Base-by-base conservation (phyloP, 768 basidiomycete genomes). In the Tephrocybe sp. region DNA sequence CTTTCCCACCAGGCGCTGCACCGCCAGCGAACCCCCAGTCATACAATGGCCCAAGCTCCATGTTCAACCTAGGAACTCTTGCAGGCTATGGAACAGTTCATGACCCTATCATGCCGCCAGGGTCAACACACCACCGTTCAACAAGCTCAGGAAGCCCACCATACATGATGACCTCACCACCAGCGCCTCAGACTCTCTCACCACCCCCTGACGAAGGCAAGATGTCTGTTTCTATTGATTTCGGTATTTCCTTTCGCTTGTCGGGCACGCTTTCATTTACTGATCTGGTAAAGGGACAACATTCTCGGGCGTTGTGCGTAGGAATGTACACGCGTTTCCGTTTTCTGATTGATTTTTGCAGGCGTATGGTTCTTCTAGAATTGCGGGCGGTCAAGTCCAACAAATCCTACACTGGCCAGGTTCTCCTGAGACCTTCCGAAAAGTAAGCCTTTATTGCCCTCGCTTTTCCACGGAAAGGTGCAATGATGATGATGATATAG, bases 331-430 rank as follows among this genome's bases (percentile, higher is more conserved):
- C 42, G 13, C 4, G 11, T 40, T 35, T 34, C n/a, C 33, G 32
- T n/a, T 20, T 41, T 49, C 56, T 54, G 51, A 58, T 47, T 19
- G 41, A 38, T 46, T 9, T 34, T 31, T 20, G 36, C 23, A 91
- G 89, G 89, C 92, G 0, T 95, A 89, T 61, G 91, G 87, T 6
- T 92, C 90, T 7, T 87, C 90, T 10, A 84, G 92, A 55, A 87
- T 92, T 51, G 81, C 87, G 9, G 79, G 78, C 0, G 92, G 92
- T 13, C 76, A 77, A 56, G 78, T 92, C 4, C 92, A 92, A 56
- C 91, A 93, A 62, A 91, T 94, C 49, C 68, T 94, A 14, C 79
- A 80, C 52, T 94, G 92, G 92, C 91, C 89, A 0, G 89, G 89
- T 5, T 87, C 87, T 2, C 79, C 84, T 56, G 92, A 93, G 67